Evolutionary conservation across 2,329 filamentous ascomycete species (phyloP), one percentile per base, ranked within the genome.

Genomic region (Claviceps arundinis): DNA sequence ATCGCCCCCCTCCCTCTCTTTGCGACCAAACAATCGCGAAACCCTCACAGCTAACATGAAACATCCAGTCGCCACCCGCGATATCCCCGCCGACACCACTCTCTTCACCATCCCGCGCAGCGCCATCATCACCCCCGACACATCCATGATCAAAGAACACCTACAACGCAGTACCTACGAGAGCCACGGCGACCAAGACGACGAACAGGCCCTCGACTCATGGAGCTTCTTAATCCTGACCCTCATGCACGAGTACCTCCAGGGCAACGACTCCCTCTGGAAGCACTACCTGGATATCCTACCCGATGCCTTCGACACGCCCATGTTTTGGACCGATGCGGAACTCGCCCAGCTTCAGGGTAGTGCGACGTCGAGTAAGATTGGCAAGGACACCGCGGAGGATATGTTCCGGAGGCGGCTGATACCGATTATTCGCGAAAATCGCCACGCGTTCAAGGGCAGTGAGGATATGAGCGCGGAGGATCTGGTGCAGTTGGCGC

Each of bases 261-360:
- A 65, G 64, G 81, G 66, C 48, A 70, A 60, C 55, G 68, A 58
- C 1, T 94, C 89, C 1, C 70, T 68, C 8, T 95, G 89, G 89
- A 79, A 81, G 57, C 75, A 82, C 0, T 95, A 95, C 66, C 82
- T 95, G 58, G 75, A 82, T 53, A 73, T 95, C 19, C 74, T 95
- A 5, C 89, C 89, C 1, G 58, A 63, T 5, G 61, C 69, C 1
- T 95, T 95, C 62, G 80, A 93, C 64, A 94, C 88, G 2, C 77
- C 91, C 57, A 95, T 96, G 86, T 95, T 90, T 69, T 96, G 90
- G 90, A 72, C 77, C 2, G 71, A 76, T 0, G 69, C 72, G 1
- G 89, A 95, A 64, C 73, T 95, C 2, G 68, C 72, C 0, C 75
- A 84, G 60, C 77, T 95, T 8, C 84, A 91, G 68, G 86, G 84